Evolutionary conservation across 805 yeast genomes (phyloP).

Genomic region (Priceomyces melissophilus): DNA sequence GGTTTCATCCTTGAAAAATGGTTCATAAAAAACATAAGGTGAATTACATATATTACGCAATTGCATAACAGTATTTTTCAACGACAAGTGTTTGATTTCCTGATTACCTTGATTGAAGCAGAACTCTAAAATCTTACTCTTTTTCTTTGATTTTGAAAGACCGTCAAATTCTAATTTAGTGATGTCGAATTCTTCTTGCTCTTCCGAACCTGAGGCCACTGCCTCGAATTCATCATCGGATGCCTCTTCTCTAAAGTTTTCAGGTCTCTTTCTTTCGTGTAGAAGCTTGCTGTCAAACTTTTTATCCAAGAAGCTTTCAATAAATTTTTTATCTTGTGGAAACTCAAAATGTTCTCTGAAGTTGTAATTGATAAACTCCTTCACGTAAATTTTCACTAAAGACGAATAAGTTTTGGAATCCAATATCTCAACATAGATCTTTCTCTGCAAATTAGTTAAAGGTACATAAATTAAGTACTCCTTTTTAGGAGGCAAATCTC

Average conservation of each 20-base stretch:
- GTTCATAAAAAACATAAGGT: conserved; percentile 79
- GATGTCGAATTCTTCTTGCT: conserved; percentile 1
- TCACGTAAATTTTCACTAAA: conserved; percentile 45
- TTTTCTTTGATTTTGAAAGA: conserved; percentile 7
- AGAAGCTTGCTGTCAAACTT: conserved; percentile 24
- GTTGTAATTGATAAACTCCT: conserved; percentile 50
- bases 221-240: conserved; percentile 29
- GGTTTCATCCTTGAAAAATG: conserved; percentile 47
- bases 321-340: conserved; percentile 15
- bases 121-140: conserved; percentile 11
- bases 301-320: conserved; percentile 43
- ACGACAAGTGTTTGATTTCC: conserved; percentile 32
- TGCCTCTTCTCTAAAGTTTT: conserved; percentile 17
- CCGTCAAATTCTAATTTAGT: not conserved
- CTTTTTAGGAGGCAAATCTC: conserved; percentile 77
- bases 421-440: conserved; percentile 56
- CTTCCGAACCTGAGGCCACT: conserved; percentile 5
- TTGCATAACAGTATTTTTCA: conserved; percentile 78
- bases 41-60: conserved; percentile 81
- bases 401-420: conserved; percentile 41
- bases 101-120: conserved; percentile 12
- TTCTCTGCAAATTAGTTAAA: conserved; percentile 58
- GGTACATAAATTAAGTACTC: conserved; percentile 81
- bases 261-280: conserved; percentile 11
- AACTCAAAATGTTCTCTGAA: conserved; percentile 16